phyloP scores from a whole-genome alignment of 2,329 filamentous ascomycete species.

The Aphanocladium album region DNA sequence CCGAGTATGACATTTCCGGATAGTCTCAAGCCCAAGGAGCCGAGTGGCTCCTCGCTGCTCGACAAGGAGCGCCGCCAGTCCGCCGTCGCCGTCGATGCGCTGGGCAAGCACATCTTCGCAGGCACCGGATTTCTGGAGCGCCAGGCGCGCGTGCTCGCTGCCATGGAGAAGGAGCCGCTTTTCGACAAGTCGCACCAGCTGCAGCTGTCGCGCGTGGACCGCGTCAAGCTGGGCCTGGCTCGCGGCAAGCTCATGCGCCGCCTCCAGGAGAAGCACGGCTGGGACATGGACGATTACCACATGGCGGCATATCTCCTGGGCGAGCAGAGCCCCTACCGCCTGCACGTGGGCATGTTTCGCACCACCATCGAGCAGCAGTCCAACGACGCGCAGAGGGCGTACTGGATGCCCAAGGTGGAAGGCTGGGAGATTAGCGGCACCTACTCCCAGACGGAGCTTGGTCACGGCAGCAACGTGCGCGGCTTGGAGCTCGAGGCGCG shows the following conservation, averaged over 20 bases:
- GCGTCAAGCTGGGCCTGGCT: slow-evolving; percentile 64
- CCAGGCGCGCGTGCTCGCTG: slow-evolving; percentile 54
- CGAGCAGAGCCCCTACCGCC: slow-evolving; percentile 68
- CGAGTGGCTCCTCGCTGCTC: slow-evolving; percentile 65
- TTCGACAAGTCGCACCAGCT: slow-evolving; percentile 79
- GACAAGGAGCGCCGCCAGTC: slow-evolving; percentile 63
- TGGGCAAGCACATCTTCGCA: slow-evolving; percentile 66
- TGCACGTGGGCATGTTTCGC: slow-evolving; percentile 52
- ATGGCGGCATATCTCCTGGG: slow-evolving; percentile 64
- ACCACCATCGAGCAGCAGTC: slow-evolving; percentile 65
- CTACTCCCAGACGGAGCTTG: slow-evolving; percentile 76
- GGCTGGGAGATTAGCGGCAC: slow-evolving; percentile 71
- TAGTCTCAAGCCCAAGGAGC: slow-evolving; percentile 41
- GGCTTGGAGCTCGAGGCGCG: slow-evolving; percentile 69
- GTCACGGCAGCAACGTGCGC: slow-evolving; percentile 72
- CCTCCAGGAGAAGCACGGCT: slow-evolving; percentile 62
- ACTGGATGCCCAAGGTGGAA: slow-evolving; percentile 64
- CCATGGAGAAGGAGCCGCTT: slow-evolving; percentile 62
- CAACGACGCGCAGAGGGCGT: slow-evolving; percentile 66
- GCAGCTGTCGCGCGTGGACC: slow-evolving; percentile 63
- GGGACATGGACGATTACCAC: slow-evolving; percentile 59
- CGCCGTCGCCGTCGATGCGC: slow-evolving; percentile 60
- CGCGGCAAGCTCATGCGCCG: slow-evolving; percentile 66
- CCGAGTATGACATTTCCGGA: slow-evolving; percentile 9
- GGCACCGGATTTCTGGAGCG: slow-evolving; percentile 54